Evolutionary conservation across 2,329 filamentous ascomycete genomes (phyloP), one percentile per base, ranked within the genome.

Genomic region (Setomelanomma holmii): DNA sequence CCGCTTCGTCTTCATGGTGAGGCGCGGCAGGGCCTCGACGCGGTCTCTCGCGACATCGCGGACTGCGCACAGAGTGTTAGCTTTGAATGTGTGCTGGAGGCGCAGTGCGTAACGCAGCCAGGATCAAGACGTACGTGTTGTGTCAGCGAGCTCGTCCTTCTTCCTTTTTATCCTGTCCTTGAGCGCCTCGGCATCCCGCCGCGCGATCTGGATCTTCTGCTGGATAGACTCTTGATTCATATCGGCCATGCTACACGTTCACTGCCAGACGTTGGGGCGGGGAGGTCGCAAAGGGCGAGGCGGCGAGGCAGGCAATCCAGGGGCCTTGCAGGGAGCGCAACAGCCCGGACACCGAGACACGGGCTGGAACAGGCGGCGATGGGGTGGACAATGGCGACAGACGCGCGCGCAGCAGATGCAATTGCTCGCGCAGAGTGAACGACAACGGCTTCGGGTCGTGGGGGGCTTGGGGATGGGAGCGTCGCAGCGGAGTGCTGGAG

Each of bases 121-220:
- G 46, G 45, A 44, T 56, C 36, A 47, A 51, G 51, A 79, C 93
- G 86, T 87, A 99, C 95, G 89, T 74, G 93, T 96, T 61, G 93
- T 96, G 79, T 99, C 95, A 75, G 93, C 93, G 68, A 99, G 86
- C 81, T 98, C 95, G 86, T 99, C 95, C 89, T 98, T 98, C 87
- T 96, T 96, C 80, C 93, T 88, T 89, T 97, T 98, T 86, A 98
- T 98, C 79, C 91, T 89, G 78, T 98, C 93, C 84, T 98, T 98
- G 68, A 98, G 83, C 47, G 90, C 93, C 83, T 98, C 95, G 70
- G 95, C 95, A 84, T 99, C 95, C 82, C 95, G 91, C 79, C 95
- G 88, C 76, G 95, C 93, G 80, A 93, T 89, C 84, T 98, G 93
- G 87, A 97, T 96, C 77, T 77, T 80, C 73, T 80, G 78, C 73